phyloP scores from a whole-genome alignment of 202 grass and related monocot genomes.

The Carex arenaria region DNA sequence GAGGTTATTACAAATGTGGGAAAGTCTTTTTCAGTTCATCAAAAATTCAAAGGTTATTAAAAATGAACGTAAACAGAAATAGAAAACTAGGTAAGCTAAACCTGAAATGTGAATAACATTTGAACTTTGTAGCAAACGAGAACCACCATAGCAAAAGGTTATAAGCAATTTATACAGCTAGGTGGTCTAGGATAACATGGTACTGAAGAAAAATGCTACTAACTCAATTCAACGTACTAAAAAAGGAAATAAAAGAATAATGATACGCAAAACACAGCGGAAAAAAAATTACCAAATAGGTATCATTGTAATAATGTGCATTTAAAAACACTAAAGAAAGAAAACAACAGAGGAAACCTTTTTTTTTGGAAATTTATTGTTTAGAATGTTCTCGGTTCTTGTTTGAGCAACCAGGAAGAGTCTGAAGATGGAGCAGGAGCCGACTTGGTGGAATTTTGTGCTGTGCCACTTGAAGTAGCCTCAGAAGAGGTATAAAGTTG shows the following conservation, averaged over 20 bases:
- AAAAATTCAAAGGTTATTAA: neutral
- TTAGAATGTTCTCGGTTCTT: neutral
- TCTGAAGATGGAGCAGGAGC: too few species aligned
- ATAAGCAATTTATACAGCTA: neutral
- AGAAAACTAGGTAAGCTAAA: neutral
- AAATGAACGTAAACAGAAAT: neutral
- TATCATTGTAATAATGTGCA: neutral
- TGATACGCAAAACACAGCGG: neutral
- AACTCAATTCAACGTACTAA: neutral
- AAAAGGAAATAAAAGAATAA: neutral
- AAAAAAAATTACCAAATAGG: neutral
- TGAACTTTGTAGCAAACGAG: neutral
- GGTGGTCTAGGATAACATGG: too few species aligned
- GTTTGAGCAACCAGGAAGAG: neutral
- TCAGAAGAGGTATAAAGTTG: conserved; percentile 42
- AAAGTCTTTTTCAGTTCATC: neutral
- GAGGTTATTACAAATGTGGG: too few species aligned
- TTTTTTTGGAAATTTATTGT: too few species aligned
- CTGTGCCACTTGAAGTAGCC: conserved; percentile 15
- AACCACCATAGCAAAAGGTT: neutral
- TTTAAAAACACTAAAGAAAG: neutral
- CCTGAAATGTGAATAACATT: neutral
- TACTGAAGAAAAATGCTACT: too few species aligned
- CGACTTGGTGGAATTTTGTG: neutral
- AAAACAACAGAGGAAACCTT: neutral